Base-by-base conservation (phyloP, 768 basidiomycete species). In the Russula abietina region DNA sequence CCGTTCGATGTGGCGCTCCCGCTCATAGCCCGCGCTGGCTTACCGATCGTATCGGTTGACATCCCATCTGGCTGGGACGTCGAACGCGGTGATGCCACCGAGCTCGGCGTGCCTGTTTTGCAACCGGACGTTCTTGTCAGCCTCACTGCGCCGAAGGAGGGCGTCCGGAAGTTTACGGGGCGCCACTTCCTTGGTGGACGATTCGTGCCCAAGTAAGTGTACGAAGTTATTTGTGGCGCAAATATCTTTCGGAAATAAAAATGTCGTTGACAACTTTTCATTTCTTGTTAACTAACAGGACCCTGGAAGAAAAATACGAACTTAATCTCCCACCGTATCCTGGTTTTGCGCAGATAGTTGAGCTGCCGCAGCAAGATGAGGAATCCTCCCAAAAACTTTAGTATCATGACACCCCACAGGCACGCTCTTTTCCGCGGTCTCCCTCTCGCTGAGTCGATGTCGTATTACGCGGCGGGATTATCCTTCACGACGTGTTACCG, bases 41-140 rank as follows among this genome's bases (percentile, higher is more conserved):
- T 91, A 16, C 95, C 97, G 0, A 89, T 98, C 69, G 83, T 99
- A 30, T 92, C 90, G 2, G 89, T 99, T 3, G 97, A 99, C 73
- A 93, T 99, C 53, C 97, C 97, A 0, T 92, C 89, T 1, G 97
- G 95, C 9, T 99, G 97, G 97, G 85, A 94, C 69, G 93, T 98
- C 26, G 91, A 95, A 68, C 75, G 79, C 24, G 96, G 96, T 2
- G 82, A 81, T 36, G 33, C 11, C 2, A 7, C 14, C 3, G 33
- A 6, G 8, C 55, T 77, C 75, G 4, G 77, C 73, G 51, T 81
- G 77, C 17, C 73, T 17, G 89, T 82, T 0, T 75, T 98, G 55
- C 74, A 82, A 19, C 89, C 96, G 0, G 83, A 90, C 59, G 89
- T 91, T 8, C 75, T 99, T 49, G 75, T 99, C 61, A 95, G 91